Base-by-base conservation (phyloP, 108 stramenopile genomes). In the Discostella stelligeroides region DNA sequence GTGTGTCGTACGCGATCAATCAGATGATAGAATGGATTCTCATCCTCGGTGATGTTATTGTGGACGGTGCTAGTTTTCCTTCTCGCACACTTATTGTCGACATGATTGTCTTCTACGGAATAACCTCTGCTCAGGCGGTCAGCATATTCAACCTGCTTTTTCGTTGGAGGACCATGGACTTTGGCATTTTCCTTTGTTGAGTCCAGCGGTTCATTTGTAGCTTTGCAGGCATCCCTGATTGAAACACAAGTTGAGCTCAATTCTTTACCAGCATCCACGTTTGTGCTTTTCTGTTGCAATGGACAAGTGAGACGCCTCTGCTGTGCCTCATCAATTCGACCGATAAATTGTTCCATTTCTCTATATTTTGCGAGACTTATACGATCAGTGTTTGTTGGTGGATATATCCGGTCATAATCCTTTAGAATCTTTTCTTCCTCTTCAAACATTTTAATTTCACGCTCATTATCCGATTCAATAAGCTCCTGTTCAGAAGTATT, bases 401-500 rank as follows among this genome's bases (percentile, higher is more conserved):
- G 84, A 60, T 82, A 84, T 17, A 84, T 76, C 21, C 80, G 71
- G 41, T 84, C 76, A 39, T 78, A 84, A 51, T 76, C 80, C 46
- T 61, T 47, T 17, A 83, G 54, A 23, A 74, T 59, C 28, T 68
- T 40, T 18, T 80, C 79, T 27, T 83, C 80, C 30, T 61, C 61
- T 50, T 74, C 69, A 48, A 64, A 63, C 63, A 34, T 9, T 21
- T 60, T 64, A 15, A 7, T 63, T 18, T 23, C 48, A 18, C 17
- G 17, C 43, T 55, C 30, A 55, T 38, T 37, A 29, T 20, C 9
- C 20, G 41, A 25, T 67, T 34, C 21, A 20, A 42, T 30, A 1
- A 43, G 29, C 1, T 60, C 34, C n/a, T 60, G 63, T 18, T 68
- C 66, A 23, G 63, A 59, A 21, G 60, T 24, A 48, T 51, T 30